Conservation (phyloP, 179 eudicot genomes). For the Actinidia polygama region DNA sequence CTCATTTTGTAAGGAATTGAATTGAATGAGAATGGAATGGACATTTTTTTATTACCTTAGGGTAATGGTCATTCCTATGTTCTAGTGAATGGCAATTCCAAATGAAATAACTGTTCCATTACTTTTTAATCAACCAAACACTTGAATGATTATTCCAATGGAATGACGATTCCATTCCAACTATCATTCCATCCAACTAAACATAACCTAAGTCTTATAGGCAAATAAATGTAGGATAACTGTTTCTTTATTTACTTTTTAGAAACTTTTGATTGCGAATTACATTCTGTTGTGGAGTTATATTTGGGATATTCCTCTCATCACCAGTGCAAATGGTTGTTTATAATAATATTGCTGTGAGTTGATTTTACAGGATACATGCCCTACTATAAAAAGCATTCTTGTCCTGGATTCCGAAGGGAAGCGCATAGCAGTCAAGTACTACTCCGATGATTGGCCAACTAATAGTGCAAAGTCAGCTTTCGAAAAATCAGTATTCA, state of each 20-base stretch:
- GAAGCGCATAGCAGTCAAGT: constrained; percentile 70
- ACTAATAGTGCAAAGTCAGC: constrained; percentile 58
- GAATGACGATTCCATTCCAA: no score
- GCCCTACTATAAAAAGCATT: constrained; percentile 56
- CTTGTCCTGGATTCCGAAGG: constrained; percentile 73
- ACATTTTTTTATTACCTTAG: no score
- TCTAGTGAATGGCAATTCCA: no score
- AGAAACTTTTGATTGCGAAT: not conserved
- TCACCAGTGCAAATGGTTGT: not conserved
- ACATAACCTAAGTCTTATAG: no score
- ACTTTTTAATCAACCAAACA: no score
- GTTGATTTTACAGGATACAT: constrained; percentile 44
- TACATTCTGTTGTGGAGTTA: not conserved
- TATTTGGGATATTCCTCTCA: not conserved
- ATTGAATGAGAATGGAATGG: no score
- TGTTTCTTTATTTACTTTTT: not conserved
- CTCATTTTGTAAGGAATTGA: no score
- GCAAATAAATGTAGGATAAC: no score
- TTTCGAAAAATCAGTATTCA: constrained; percentile 65
- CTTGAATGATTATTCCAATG: not conserved
- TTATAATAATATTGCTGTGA: not conserved
- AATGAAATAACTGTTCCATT: no score
- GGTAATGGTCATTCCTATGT: no score
- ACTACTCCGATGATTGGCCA: constrained; percentile 72
- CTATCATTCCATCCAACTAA: no score